phyloP scores from a whole-genome alignment of 2,329 filamentous ascomycete species.

The Fusarium sp. region DNA sequence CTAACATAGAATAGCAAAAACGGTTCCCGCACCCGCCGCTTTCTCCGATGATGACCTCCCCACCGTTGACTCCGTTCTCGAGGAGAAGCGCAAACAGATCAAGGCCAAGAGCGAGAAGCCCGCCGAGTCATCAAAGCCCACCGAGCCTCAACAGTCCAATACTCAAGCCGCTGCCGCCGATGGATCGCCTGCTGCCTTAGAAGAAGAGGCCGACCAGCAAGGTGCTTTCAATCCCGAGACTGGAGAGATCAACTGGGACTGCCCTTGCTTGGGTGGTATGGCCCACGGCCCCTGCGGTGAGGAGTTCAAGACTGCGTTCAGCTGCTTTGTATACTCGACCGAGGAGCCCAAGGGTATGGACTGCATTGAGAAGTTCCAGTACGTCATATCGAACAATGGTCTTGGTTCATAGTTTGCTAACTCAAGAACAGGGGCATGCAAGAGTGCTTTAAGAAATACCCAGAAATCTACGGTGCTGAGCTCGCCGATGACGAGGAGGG shows the following conservation, averaged over 20 bases:
- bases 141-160: conserved; percentile 42
- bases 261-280: conserved; percentile 97
- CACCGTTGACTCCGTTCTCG: conserved; percentile 73
- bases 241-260: conserved; percentile 99
- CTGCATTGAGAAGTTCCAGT: conserved; percentile 98
- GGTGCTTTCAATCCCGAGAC: conserved; percentile 98
- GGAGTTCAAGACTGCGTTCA: conserved; percentile 94
- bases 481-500: conserved; percentile 76
- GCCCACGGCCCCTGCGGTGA: conserved; percentile 94
- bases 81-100: conserved; percentile 66
- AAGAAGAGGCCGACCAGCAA: conserved; percentile 85
- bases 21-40: conserved; percentile 55
- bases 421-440: conserved; percentile 81
- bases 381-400: conserved; percentile 49
- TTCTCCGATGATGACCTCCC: conserved; percentile 66
- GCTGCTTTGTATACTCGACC: conserved; percentile 95
- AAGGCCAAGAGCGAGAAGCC: conserved; percentile 44
- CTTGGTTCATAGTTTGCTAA: conserved; percentile 36
- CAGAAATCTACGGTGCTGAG: conserved; percentile 91
- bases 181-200: conserved; percentile 63
- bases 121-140: conserved; percentile 22
- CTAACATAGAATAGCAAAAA: conserved; percentile 39
- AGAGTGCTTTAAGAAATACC: conserved; percentile 92
- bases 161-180: conserved; percentile 40
- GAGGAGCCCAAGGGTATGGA: conserved; percentile 98